Conservation (phyloP, 1,284 basidiomycete species). For the Cronartium quercuum region DNA sequence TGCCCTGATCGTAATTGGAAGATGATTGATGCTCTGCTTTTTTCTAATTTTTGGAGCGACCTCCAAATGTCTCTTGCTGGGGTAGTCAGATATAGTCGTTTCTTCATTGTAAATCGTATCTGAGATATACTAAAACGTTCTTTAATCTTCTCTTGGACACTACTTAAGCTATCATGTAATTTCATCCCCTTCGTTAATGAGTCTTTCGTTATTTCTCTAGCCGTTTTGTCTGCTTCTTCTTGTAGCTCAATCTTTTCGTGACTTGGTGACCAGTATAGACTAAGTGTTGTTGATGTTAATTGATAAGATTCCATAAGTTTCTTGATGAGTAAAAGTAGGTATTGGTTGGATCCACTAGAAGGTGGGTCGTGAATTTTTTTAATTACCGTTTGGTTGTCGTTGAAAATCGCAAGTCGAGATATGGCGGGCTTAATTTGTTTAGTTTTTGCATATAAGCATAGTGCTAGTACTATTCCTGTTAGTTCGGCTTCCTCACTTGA, state of each 20-base stretch:
- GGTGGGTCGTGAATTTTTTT: background rate
- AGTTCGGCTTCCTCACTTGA: conserved; percentile 1
- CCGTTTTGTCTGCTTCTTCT: conserved; percentile 12
- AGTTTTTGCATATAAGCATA: background rate
- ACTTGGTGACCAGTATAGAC: conserved; percentile 12
- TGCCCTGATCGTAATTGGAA: background rate
- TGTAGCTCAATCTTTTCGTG: background rate
- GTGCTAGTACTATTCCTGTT: background rate
- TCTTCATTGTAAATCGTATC: background rate
- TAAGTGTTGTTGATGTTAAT: background rate
- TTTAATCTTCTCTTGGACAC: background rate
- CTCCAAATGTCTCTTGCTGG: background rate
- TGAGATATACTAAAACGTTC: background rate
- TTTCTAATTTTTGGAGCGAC: background rate
- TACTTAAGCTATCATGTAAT: background rate
- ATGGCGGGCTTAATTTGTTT: background rate
- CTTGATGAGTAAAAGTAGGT: background rate
- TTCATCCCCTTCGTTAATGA: background rate
- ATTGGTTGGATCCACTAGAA: background rate
- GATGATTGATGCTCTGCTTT: background rate
- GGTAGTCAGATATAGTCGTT: background rate
- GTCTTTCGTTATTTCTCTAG: background rate
- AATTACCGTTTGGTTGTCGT: conserved; percentile 1
- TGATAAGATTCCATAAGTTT: background rate
- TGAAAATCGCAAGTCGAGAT: background rate